A percentile compares a stretch with the other conserved stretches of the same genome.
Conservation (phyloP, 2,329 filamentous ascomycete genomes). For the Rutstroemia sp. region DNA sequence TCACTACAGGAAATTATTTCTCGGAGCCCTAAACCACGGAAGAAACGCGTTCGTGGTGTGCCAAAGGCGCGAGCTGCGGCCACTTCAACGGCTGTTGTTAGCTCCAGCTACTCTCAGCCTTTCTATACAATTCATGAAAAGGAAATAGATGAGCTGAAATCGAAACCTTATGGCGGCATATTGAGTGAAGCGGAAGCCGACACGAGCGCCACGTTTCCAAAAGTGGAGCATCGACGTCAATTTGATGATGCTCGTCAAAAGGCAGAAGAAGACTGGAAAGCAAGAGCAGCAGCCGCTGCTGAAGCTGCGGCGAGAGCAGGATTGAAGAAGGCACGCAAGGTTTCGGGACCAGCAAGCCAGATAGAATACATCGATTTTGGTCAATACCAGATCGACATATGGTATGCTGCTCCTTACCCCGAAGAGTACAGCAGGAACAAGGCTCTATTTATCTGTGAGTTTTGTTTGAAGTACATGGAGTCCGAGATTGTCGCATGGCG, state of each 20-base stretch:
- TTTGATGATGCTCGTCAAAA: conserved; percentile 88
- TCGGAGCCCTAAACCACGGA: conserved; percentile 49
- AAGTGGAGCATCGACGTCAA: conserved; percentile 68
- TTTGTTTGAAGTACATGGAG: conserved; percentile 99
- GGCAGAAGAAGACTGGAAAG: conserved; percentile 87
- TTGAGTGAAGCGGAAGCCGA: conserved; percentile 84
- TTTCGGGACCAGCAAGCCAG: conserved; percentile 82
- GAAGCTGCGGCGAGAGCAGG: conserved; percentile 59
- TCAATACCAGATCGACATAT: conserved; percentile 95
- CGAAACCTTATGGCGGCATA: conserved; percentile 93
- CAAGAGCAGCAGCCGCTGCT: conserved; percentile 55
- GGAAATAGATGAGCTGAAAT: conserved; percentile 80
- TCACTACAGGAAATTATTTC: conserved; percentile 55
- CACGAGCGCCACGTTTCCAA: conserved; percentile 80
- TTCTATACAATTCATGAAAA: conserved; percentile 69
- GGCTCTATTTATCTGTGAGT: conserved; percentile 98
- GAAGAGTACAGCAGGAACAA: conserved; percentile 97
- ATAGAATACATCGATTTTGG: conserved; percentile 99
- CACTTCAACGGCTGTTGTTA: conserved; percentile 14
- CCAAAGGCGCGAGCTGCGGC: conserved; percentile 35
- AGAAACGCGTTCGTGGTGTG: conserved; percentile 38
- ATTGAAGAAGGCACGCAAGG: conserved; percentile 62
- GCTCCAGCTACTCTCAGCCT: conserved; percentile 25
- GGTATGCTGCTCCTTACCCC: conserved; percentile 96
- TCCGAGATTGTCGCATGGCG: conserved; percentile 97